Conservation (phyloP, 441 rosid species). For the Euphorbia corollata region DNA sequence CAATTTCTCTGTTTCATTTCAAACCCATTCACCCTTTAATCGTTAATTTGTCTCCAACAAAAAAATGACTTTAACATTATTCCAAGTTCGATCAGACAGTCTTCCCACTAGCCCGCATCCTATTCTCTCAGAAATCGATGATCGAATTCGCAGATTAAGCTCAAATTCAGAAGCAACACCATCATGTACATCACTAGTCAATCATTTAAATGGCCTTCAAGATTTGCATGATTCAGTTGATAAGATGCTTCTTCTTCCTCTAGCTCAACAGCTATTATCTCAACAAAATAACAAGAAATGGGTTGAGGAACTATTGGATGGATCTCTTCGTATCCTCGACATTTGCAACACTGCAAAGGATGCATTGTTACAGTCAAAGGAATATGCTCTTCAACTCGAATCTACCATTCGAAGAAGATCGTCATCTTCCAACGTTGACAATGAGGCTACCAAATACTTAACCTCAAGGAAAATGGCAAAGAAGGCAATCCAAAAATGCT, state of each 20-base stretch:
- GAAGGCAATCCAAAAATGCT: slow-evolving; percentile 26
- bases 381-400: slow-evolving; percentile 21
- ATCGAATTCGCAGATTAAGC: slow-evolving; percentile 29
- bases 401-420: slow-evolving; percentile 28
- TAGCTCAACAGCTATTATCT: slow-evolving; percentile 26
- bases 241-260: slow-evolving; percentile 28
- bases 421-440: slow-evolving; percentile 5
- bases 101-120: slow-evolving; percentile 39
- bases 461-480: slow-evolving; percentile 29
- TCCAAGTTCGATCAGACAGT: slow-evolving; percentile 39
- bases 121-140: slow-evolving; percentile 21
- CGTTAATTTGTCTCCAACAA: not conserved
- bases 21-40: not conserved
- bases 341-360: slow-evolving; percentile 31
- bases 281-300: slow-evolving; percentile 16
- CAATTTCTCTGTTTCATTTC: not conserved
- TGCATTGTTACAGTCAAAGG: slow-evolving; percentile 28
- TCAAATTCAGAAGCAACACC: slow-evolving; percentile 21
- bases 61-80: slow-evolving; percentile 11
- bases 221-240: slow-evolving; percentile 41
- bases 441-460: slow-evolving; percentile 26
- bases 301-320: slow-evolving; percentile 29
- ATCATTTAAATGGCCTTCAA: slow-evolving; percentile 26
- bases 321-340: slow-evolving; percentile 34
- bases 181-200: slow-evolving; percentile 22